These are phyloP conservation scores for Russula olivacea DNA, from an alignment of 768 basidiomycete species.

Conservation along the genomic window DNA sequence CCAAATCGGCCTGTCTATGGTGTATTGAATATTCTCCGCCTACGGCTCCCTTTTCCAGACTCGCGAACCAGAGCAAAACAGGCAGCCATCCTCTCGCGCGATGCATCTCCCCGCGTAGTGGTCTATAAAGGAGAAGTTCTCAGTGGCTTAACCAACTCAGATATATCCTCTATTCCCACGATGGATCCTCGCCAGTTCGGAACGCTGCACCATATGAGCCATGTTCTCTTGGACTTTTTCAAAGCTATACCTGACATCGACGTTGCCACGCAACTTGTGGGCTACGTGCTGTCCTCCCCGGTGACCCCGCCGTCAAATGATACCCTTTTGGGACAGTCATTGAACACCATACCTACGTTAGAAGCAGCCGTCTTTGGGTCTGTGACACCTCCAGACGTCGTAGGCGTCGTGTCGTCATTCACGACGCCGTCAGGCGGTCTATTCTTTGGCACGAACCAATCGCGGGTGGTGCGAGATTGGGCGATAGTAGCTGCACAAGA, in stretches of 20 bases:
- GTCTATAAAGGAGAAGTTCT: slow-evolving; percentile 48
- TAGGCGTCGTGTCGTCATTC: slow-evolving; percentile 46
- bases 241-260: slow-evolving; percentile 43
- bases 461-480: slow-evolving; percentile 48
- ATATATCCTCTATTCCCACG: slow-evolving; percentile 33
- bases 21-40: slow-evolving; percentile 48
- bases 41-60: slow-evolving; percentile 54
- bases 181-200: slow-evolving; percentile 51
- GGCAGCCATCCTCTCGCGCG: slow-evolving; percentile 43
- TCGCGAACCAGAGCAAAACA: slow-evolving; percentile 41
- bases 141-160: slow-evolving; percentile 41
- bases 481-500: slow-evolving; percentile 39
- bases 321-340: slow-evolving; percentile 37
- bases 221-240: slow-evolving; percentile 54
- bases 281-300: slow-evolving; percentile 41
- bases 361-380: slow-evolving; percentile 64
- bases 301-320: slow-evolving; percentile 39
- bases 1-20: slow-evolving; percentile 58
- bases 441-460: slow-evolving; percentile 55
- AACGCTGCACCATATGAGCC: slow-evolving; percentile 47
- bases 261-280: slow-evolving; percentile 43
- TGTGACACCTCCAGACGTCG: slow-evolving; percentile 44
- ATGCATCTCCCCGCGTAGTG: slow-evolving; percentile 43
- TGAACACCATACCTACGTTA: slow-evolving; percentile 46
- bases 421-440: slow-evolving; percentile 43